Percentiles rank a stretch among this genome's conserved stretches.
These are phyloP conservation scores for Cephalotrichum gorgonifer DNA, from an alignment of 2,329 filamentous ascomycete genomes.

Conservation along the genomic window DNA sequence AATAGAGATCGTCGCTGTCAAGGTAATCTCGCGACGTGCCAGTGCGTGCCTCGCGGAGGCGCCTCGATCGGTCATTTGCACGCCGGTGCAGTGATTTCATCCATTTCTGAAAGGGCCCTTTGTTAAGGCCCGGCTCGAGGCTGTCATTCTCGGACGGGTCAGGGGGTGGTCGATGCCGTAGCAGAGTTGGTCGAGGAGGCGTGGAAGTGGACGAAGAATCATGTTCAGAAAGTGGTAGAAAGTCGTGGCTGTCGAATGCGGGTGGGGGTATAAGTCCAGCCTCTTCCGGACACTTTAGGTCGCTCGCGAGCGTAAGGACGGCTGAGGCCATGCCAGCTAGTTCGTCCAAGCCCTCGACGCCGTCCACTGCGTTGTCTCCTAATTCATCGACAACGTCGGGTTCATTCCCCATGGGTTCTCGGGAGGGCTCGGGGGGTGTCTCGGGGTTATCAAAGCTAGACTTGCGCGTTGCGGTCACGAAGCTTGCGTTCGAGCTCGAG, in stretches of 20 bases:
- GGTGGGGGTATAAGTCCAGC: slow-evolving; percentile 13
- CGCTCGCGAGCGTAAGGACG: background rate
- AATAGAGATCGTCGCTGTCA: slow-evolving; percentile 8
- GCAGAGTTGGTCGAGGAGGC: slow-evolving; percentile 6
- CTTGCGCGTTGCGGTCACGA: slow-evolving; percentile 1
- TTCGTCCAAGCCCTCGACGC: background rate
- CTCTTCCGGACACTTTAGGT: background rate
- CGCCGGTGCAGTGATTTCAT: slow-evolving; percentile 43
- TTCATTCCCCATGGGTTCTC: background rate
- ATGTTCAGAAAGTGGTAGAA: slow-evolving; percentile 6
- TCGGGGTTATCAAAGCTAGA: background rate
- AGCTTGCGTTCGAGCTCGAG: slow-evolving; percentile 2
- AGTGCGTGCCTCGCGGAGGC: slow-evolving; percentile 10
- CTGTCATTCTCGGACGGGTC: background rate
- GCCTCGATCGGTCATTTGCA: slow-evolving; percentile 19
- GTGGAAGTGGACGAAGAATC: slow-evolving; percentile 6
- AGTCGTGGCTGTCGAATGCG: slow-evolving; percentile 12
- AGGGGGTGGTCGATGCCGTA: background rate
- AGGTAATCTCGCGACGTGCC: background rate
- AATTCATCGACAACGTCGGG: background rate
- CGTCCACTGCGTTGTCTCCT: background rate
- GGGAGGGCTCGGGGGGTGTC: background rate
- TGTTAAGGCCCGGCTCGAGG: background rate
- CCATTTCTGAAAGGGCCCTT: slow-evolving; percentile 59
- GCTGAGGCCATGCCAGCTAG: slow-evolving; percentile 1